phyloP scores from a whole-genome alignment of 2,329 filamentous ascomycete species.

The Penicillium sp. region DNA sequence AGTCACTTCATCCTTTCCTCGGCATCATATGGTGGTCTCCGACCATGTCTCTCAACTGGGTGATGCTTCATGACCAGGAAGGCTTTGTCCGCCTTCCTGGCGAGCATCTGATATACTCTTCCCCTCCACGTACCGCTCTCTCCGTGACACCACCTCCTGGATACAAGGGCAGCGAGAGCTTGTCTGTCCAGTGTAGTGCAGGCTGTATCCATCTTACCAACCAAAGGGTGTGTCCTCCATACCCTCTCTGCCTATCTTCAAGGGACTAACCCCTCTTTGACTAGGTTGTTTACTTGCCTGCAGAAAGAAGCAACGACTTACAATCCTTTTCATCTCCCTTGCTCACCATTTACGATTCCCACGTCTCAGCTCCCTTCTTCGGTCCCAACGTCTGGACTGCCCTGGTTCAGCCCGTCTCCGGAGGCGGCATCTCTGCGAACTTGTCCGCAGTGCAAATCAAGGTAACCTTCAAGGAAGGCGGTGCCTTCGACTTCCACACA shows the following conservation, averaged over 20 bases:
- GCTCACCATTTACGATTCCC: conserved; percentile 78
- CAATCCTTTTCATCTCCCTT: conserved; percentile 87
- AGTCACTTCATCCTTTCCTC: background rate
- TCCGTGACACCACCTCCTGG: conserved; percentile 66
- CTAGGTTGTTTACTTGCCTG: conserved; percentile 82
- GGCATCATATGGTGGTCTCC: conserved; percentile 5
- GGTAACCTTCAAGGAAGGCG: conserved; percentile 88
- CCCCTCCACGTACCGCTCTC: conserved; percentile 71
- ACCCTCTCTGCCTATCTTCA: conserved; percentile 12
- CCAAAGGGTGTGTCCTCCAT: conserved; percentile 59
- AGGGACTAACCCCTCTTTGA: conserved; percentile 8
- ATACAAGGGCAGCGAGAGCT: conserved; percentile 57
- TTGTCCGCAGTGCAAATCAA: conserved; percentile 72
- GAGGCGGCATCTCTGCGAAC: conserved; percentile 73
- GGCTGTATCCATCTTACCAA: conserved; percentile 79
- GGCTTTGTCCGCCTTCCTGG: conserved; percentile 79
- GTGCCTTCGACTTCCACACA: conserved; percentile 84
- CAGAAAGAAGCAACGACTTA: conserved; percentile 60
- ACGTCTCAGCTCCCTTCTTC: conserved; percentile 83
- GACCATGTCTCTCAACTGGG: conserved; percentile 58
- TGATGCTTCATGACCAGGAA: conserved; percentile 72
- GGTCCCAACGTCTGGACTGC: conserved; percentile 87
- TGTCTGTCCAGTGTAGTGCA: conserved; percentile 66
- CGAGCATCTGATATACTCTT: conserved; percentile 75
- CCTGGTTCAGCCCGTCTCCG: conserved; percentile 70